phyloP scores from a whole-genome alignment of 2,329 filamentous ascomycete species.

The Xylariaceae sp. region DNA sequence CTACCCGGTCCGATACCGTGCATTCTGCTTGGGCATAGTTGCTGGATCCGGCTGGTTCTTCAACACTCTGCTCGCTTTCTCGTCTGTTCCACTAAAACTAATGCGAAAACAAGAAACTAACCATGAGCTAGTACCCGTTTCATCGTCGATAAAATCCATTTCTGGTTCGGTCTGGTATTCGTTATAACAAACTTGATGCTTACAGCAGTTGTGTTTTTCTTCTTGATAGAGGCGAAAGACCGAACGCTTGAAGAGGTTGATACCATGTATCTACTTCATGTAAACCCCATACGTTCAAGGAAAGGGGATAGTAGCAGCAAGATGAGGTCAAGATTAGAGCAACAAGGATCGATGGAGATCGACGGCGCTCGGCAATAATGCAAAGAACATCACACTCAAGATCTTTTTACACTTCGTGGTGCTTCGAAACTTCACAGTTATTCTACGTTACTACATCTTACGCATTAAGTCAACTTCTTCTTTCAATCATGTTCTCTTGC shows the following conservation, averaged over 20 bases:
- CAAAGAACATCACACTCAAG: too few species aligned
- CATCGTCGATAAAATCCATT: conserved; percentile 66
- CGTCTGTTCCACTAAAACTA: conserved; percentile 30
- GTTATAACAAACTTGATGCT: conserved; percentile 62
- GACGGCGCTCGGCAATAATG: too few species aligned
- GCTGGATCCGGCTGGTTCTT: conserved; percentile 60
- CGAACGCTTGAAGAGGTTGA: conserved; percentile 72
- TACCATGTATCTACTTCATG: conserved; percentile 62
- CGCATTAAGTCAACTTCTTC: too few species aligned
- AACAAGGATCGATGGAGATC: too few species aligned
- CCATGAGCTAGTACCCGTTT: conserved; percentile 54
- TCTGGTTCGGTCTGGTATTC: conserved; percentile 68
- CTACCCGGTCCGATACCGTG: conserved; percentile 56
- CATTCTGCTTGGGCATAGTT: conserved; percentile 51
- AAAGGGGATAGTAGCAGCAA: conserved; percentile 35
- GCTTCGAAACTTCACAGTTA: too few species aligned
- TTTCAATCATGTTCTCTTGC: too few species aligned
- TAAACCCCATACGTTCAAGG: conserved; percentile 46
- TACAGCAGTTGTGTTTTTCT: conserved; percentile 67
- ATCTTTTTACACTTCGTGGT: too few species aligned
- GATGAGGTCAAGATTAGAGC: too few species aligned
- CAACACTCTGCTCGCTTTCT: conserved; percentile 58
- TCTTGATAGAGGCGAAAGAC: conserved; percentile 69
- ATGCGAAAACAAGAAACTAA: conserved; percentile 21
- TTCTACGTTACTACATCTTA: too few species aligned